phyloP scores from a whole-genome alignment of 2,329 filamentous ascomycete genomes.

The Alternaria dauci region DNA sequence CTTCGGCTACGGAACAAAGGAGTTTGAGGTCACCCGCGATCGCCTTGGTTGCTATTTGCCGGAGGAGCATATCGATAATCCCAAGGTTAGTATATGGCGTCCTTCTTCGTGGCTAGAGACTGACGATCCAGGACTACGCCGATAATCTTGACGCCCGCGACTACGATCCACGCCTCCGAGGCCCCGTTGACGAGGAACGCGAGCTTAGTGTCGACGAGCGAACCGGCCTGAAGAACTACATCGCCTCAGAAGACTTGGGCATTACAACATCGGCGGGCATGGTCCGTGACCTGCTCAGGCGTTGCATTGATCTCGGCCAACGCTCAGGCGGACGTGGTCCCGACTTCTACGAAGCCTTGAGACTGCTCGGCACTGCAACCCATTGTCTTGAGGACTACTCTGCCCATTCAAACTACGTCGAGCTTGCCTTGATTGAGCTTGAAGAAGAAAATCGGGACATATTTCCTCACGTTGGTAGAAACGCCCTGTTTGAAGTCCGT shows the following conservation, averaged over 20 bases:
- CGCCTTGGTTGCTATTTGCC: conserved; percentile 79
- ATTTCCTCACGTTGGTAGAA: conserved; percentile 85
- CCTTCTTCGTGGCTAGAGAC: not conserved
- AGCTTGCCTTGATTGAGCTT: conserved; percentile 86
- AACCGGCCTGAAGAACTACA: conserved; percentile 84
- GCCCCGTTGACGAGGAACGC: conserved; percentile 77
- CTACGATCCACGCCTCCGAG: conserved; percentile 82
- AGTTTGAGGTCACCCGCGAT: conserved; percentile 84
- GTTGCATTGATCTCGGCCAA: conserved; percentile 81
- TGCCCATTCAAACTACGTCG: conserved; percentile 92
- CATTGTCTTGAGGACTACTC: conserved; percentile 92
- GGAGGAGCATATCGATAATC: conserved; percentile 79
- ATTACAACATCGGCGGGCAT: conserved; percentile 85
- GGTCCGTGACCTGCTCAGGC: conserved; percentile 75
- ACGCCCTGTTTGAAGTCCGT: conserved; percentile 73
- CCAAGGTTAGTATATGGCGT: conserved; percentile 57
- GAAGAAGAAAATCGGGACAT: conserved; percentile 72
- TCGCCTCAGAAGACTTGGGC: conserved; percentile 79
- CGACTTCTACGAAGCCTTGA: conserved; percentile 87
- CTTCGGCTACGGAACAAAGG: conserved; percentile 82
- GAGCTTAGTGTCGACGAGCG: conserved; percentile 80
- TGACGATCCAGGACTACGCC: conserved; percentile 70
- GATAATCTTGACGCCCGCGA: conserved; percentile 85
- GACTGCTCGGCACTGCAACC: conserved; percentile 84
- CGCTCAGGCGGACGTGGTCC: conserved; percentile 74